Conservation (phyloP, 2,329 filamentous ascomycete genomes). For the Exophiala spinifera region DNA sequence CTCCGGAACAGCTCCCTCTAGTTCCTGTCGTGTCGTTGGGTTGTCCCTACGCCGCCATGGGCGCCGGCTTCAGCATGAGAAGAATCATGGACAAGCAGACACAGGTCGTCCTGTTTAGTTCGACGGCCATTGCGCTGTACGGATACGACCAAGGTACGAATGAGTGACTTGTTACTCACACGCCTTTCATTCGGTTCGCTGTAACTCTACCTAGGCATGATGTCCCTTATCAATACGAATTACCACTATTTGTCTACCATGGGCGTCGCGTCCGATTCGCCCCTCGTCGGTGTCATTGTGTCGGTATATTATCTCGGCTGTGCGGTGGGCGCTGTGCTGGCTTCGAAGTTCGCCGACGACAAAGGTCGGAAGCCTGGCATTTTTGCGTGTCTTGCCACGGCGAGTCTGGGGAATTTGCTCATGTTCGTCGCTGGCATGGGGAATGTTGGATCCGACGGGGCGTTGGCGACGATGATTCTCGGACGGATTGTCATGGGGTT, state of each 20-base stretch:
- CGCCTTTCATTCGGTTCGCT: too few species aligned
- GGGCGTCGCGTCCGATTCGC: conserved; percentile 50
- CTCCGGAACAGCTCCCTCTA: too few species aligned
- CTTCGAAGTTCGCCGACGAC: conserved; percentile 54
- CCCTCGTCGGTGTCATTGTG: conserved; percentile 58
- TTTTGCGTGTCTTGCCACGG: conserved; percentile 53
- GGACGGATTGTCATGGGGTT: conserved; percentile 53
- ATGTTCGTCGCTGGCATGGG: conserved; percentile 59
- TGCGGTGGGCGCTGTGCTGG: conserved; percentile 55
- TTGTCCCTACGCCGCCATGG: too few species aligned
- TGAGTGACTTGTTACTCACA: too few species aligned
- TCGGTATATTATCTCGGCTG: conserved; percentile 63
- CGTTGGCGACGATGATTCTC: conserved; percentile 49
- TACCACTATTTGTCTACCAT: conserved; percentile 56
- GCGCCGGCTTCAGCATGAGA: conserved; percentile 5
- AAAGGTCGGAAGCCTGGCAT: conserved; percentile 56
- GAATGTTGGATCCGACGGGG: conserved; percentile 33
- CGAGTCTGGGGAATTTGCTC: conserved; percentile 55
- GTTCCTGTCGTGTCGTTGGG: too few species aligned
- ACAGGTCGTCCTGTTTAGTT: conserved; percentile 53
- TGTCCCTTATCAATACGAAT: conserved; percentile 56
- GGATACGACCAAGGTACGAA: conserved; percentile 42
- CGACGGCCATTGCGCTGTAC: conserved; percentile 55
- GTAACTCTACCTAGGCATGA: conserved; percentile 42
- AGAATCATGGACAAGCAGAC: conserved; percentile 37